Evolutionary conservation across 352 stramenopile species (phyloP).

Genomic region (Phytophthora agathidicida): DNA sequence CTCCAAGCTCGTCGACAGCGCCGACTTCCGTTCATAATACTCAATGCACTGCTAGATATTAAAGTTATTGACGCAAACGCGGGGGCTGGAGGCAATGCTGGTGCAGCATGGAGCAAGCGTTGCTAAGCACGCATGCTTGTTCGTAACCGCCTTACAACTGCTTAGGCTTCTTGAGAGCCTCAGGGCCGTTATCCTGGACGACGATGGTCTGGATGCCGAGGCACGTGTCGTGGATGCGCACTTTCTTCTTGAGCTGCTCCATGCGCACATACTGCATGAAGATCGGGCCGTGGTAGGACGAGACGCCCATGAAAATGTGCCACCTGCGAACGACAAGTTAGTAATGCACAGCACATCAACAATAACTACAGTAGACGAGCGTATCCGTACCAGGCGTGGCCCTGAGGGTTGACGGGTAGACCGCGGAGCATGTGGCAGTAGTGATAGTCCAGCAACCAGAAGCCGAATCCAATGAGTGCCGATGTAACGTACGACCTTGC

Average conservation of each 20-base stretch:
- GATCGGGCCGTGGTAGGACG: conserved; percentile 74
- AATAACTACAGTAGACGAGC: background rate
- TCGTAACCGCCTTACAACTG: conserved; percentile 28
- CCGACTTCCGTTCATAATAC: background rate
- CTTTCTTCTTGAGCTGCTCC: conserved; percentile 73
- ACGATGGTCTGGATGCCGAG: conserved; percentile 73
- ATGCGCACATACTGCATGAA: conserved; percentile 88
- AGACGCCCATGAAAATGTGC: conserved; percentile 84
- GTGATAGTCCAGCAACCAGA: conserved; percentile 85
- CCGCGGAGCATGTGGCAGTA: conserved; percentile 59
- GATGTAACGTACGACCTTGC: conserved; percentile 62
- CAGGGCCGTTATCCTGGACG: conserved; percentile 34
- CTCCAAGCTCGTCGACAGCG: no score
- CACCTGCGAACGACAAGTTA: conserved; percentile 40
- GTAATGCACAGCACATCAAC: background rate
- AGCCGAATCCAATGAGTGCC: conserved; percentile 58
- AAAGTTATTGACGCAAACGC: conserved; percentile 16
- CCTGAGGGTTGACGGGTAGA: conserved; percentile 75
- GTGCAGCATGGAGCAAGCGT: background rate
- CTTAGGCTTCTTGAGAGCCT: conserved; percentile 36
- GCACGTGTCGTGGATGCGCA: conserved; percentile 47
- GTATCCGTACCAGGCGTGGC: conserved; percentile 61
- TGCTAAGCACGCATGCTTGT: background rate
- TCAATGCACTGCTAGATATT: conserved; percentile 5
- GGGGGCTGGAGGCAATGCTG: no score